phyloP scores from a whole-genome alignment of 768 basidiomycete genomes.

The Boletus barrowsii region DNA sequence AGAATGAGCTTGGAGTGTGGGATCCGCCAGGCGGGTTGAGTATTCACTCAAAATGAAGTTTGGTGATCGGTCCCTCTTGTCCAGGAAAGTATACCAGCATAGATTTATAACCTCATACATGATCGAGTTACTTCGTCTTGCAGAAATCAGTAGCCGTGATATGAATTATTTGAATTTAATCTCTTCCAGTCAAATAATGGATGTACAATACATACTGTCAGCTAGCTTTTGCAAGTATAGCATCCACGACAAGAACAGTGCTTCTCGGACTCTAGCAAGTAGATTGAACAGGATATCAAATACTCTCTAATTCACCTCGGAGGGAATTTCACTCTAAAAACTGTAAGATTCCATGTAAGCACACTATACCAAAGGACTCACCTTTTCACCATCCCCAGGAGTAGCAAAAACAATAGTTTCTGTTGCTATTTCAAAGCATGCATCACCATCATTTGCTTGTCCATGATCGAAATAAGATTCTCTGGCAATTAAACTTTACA shows the following conservation, averaged over 20 bases:
- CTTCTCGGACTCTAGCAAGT: too few species aligned
- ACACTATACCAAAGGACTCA: background rate
- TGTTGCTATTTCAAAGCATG: background rate
- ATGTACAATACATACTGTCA: too few species aligned
- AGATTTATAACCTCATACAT: too few species aligned
- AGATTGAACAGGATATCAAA: background rate
- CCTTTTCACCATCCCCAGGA: background rate
- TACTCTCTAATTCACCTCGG: background rate
- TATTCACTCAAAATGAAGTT: constrained; percentile 8
- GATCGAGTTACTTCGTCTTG: background rate
- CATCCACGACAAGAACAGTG: too few species aligned
- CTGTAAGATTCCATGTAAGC: background rate
- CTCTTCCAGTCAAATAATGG: too few species aligned
- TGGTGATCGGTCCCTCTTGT: too few species aligned
- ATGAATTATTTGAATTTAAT: too few species aligned
- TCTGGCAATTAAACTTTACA: constrained; percentile 24
- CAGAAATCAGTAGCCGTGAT: background rate
- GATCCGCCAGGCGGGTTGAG: constrained; percentile 56
- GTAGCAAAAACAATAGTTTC: constrained; percentile 6
- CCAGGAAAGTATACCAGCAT: background rate
- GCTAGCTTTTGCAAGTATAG: too few species aligned
- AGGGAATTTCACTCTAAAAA: constrained; percentile 2
- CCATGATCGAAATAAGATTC: constrained; percentile 22
- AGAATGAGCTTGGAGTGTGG: constrained; percentile 81
- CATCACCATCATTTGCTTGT: background rate